These are phyloP conservation scores for Casuarina glauca DNA, from an alignment of 306 rosid genomes.

Conservation along the genomic window DNA sequence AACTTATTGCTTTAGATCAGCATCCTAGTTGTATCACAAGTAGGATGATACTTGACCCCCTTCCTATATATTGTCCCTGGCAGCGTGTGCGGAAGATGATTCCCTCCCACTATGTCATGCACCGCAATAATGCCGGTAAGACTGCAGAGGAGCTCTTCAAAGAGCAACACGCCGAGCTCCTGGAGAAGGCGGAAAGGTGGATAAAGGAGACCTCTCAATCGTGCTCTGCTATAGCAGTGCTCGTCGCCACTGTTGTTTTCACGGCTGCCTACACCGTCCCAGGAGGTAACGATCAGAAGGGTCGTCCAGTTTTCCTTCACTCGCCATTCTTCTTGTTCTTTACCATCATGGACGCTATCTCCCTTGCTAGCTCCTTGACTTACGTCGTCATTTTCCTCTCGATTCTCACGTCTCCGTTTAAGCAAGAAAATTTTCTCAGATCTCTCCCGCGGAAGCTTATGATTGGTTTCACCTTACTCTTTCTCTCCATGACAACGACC, in stretches of 20 bases:
- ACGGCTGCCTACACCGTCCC: not conserved
- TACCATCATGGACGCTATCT: not conserved
- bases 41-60: too few species aligned
- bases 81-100: not conserved
- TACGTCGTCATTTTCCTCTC: not conserved
- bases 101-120: not conserved
- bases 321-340: not conserved
- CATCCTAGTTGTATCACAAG: too few species aligned
- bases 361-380: not conserved
- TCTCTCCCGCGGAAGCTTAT: not conserved
- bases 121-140: not conserved
- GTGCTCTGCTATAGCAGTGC: not conserved
- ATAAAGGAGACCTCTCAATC: constrained; percentile 2
- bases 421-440: not conserved
- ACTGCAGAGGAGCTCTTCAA: constrained; percentile 1
- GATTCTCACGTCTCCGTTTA: not conserved
- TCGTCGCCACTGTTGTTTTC: not conserved
- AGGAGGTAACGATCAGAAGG: not conserved
- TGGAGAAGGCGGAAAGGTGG: not conserved
- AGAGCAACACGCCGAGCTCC: not conserved
- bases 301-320: not conserved
- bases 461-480: not conserved
- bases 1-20: too few species aligned
- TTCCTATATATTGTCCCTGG: too few species aligned
- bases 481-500: not conserved